Evolutionary conservation across 805 yeast species (phyloP), one percentile per base, ranked within the genome.

Genomic region (Schizosaccharomyces osmophilus): DNA sequence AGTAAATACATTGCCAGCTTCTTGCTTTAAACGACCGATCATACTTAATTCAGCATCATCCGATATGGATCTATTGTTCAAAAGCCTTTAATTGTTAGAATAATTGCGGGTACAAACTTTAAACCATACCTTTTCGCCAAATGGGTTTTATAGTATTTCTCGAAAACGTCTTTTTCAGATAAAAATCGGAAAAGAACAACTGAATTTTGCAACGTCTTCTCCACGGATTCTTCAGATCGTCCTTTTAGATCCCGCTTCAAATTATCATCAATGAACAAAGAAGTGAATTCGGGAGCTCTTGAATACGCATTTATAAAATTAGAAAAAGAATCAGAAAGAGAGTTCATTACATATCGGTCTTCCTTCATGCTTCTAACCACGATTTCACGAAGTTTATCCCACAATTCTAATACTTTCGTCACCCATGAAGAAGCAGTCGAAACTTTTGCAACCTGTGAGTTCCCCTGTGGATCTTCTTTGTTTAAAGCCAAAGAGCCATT

Each of bases 91-190:
- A 43, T n/a, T 24, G 55, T 19, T 48, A 48, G 17, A 4, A 24
- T 19, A 13, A 48, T n/a, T 24, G 5, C 24, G 1, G 9, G 17
- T 24, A n/a, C n/a, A n/a, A 48, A 48, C 11, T n/a, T 19, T 1
- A 5, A n/a, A 48, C 5, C 55, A 24, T 48, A 55, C 64, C 97
- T 75, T 70, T 84, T 86, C 0, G 95, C 95, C 63, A 89, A 75
- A 72, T 86, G 95, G 59, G 83, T 83, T 66, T 87, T 87, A 70
- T 87, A 88, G 64, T 84, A 82, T 43, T 79, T 82, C 68, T 87
- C 95, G 72, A 88, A 89, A 42, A 85, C 73, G 71, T 88, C 96
- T 68, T 87, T 89, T 66, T 89, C 95, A 63, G 80, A 77, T 58
- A 88, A 75, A 67, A 80, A 82, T 62, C 83, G 74, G 67, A 88